Base-by-base conservation (phyloP, 2,329 filamentous ascomycete genomes). In the Xylaria sp. region DNA sequence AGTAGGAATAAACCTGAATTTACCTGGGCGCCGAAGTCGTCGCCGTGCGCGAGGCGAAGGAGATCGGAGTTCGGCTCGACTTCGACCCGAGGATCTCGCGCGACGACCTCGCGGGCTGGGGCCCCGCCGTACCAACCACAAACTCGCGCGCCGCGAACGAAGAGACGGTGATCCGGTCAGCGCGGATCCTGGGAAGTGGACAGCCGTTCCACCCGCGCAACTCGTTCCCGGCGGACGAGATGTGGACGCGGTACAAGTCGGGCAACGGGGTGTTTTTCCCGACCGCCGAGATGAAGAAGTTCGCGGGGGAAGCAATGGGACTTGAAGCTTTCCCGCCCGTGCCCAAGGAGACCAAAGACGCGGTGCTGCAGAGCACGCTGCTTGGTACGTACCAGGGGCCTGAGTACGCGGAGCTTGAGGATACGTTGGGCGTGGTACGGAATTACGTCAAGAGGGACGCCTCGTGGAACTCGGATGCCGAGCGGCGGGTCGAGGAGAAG, bases 161-260 rank as follows among this genome's bases (percentile, higher is more conserved):
- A 46, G 75, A 76, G 67, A 69, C 74, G 17, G 78, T 72, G 8
- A 46, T 80, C 50, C 75, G 76, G 15, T 72, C 74, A 64, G 77
- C 80, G 71, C 75, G 78, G 15, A 65, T 80, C 43, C 70, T 81
- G 47, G 77, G 75, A 11, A 75, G 78, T 58, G 79, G 76, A 4
- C 60, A 68, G 46, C 55, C 73, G 0, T 79, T 74, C 71, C 69
- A 75, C 57, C 65, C 69, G 12, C 37, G 67, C 33, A 57, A 72
- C 54, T 60, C 54, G 9, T 45, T 61, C 12, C 35, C 66, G 28
- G 53, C 71, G 14, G 55, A 65, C 31, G 74, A 73, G 9, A 70
- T 73, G 37, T 61, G 69, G 62, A 52, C 59, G 31, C 68, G 64
- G 59, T 70, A 67, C 46, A 56, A 52, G 14, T 53, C 72, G 35